Evolutionary conservation across 805 yeast species (phyloP).

Genomic region (Cyberlindnera galapagoensis): DNA sequence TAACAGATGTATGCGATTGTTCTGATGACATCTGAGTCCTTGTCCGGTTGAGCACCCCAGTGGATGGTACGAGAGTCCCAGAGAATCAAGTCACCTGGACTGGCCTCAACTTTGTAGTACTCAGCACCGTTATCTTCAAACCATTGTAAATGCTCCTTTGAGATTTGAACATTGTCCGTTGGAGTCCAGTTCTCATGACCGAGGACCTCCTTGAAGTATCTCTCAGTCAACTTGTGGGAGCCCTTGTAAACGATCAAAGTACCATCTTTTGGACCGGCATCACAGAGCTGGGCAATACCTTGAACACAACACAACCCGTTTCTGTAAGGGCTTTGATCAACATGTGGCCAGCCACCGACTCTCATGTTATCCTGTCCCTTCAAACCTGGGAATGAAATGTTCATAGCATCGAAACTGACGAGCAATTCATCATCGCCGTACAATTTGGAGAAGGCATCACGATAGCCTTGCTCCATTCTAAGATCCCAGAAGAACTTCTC

Average conservation of each 20-base stretch:
- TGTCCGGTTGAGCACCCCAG: conserved; percentile 26
- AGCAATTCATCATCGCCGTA: conserved; percentile 30
- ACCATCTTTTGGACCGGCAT: conserved; percentile 26
- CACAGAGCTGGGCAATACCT: conserved; percentile 27
- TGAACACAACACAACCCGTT: conserved; percentile 27
- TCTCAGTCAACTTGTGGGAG: conserved; percentile 19
- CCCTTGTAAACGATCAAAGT: conserved; percentile 26
- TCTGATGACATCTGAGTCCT: conserved; percentile 22
- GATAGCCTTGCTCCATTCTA: conserved; percentile 25
- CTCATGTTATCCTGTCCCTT: conserved; percentile 8
- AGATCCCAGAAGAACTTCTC: conserved; percentile 30
- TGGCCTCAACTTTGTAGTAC: conserved; percentile 24
- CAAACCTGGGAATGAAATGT: conserved; percentile 25
- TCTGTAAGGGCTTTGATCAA: conserved; percentile 29
- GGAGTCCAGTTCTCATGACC: conserved; percentile 19
- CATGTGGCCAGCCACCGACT: conserved; percentile 27
- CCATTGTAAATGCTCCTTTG: conserved; percentile 23
- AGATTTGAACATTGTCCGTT: conserved; percentile 16
- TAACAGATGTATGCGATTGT: conserved; percentile 26
- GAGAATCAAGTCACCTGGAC: conserved; percentile 29
- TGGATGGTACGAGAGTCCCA: conserved; percentile 31
- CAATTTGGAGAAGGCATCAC: conserved; percentile 22
- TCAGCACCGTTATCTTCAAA: conserved; percentile 24
- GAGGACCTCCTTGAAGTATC: conserved; percentile 21
- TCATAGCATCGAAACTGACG: conserved; percentile 29